phyloP scores from a whole-genome alignment of 345 rosid species.

The Passiflora organensis region DNA sequence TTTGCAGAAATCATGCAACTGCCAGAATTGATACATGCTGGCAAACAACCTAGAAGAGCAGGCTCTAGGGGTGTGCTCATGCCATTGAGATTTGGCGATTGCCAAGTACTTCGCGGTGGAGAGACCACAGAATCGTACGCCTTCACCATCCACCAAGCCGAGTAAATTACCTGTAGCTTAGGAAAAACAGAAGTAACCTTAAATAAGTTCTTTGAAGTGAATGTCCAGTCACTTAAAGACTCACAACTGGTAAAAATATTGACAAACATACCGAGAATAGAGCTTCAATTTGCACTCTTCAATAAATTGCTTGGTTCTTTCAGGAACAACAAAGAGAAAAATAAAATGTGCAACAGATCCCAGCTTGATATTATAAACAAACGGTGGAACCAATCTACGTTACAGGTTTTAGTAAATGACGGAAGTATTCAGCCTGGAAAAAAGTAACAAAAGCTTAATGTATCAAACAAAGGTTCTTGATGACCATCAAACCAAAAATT shows the following conservation, averaged over 20 bases:
- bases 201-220: constrained; percentile 2
- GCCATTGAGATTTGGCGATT: constrained; percentile 37
- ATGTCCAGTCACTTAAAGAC: neutral
- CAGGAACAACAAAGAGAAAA: constrained; percentile 31
- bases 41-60: constrained; percentile 39
- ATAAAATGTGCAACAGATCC: constrained; percentile 34
- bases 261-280: constrained; percentile 39
- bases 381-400: constrained; percentile 50
- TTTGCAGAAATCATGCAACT: constrained; percentile 28
- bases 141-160: constrained; percentile 41
- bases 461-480: neutral
- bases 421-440: constrained; percentile 92
- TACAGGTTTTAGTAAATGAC: constrained; percentile 80
- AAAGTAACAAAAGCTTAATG: constrained; percentile 19
- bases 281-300: constrained; percentile 24
- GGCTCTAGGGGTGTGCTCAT: constrained; percentile 44
- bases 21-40: constrained; percentile 33
- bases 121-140: constrained; percentile 16
- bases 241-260: constrained; percentile 5
- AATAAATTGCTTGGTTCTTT: constrained; percentile 37
- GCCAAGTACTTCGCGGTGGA: constrained; percentile 29
- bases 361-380: constrained; percentile 34
- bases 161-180: constrained; percentile 27
- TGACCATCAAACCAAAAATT: neutral
- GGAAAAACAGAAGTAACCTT: neutral